Evolutionary conservation across 176 grass and related monocot genomes (phyloP), one percentile per base, ranked within the genome.

Genomic region (Thinopyrum elongatum): DNA sequence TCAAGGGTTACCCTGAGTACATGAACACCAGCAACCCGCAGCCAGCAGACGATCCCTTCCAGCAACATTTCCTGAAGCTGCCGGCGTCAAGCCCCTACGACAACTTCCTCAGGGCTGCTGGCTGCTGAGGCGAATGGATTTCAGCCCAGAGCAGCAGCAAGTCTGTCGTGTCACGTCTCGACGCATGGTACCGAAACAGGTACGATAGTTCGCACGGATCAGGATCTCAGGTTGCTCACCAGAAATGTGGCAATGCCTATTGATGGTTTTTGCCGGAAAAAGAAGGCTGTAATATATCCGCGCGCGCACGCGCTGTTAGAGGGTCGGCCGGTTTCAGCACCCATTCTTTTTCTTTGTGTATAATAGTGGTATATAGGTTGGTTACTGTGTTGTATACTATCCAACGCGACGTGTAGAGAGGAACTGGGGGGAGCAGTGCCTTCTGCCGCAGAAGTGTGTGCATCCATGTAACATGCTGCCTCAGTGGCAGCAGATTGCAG

Each of bases 21-120:
- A 60, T 72, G 61, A 84, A 74, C 3, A 42, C 68, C 3, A 57
- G n/a, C 78, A 84, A 89, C 49, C 25, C 76, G 3, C 85, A 87
- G 38, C 17, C 60, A 1, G 72, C 25, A 26, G 76, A 33, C 21
- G 64, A 84, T 6, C 80, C 47, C 6, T 79, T 70, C 80, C 80
- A 90, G 28, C 89, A 87, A 33, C 85, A 92, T 3, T 82, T 62
- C 77, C 77, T 94, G 53, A 98, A 87, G 88, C 92, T 95, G 59
- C 96, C 96, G 5, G 93, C 91, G 4, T 87, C 96, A 25, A 98
- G 84, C 78, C 96, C 96, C 0, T 98, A 92, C 11, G 96, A 98
- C 62, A 91, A 94, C 78, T 98, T 98, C 86, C 90, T 89, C 46
- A 92, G 88, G 87, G 96, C 96, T 58, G 96, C 96, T 44, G 95